Percentiles rank a stretch among this genome's conserved stretches.
Conservation (phyloP, 1,284 basidiomycete genomes). For the Ganoderma multipileum region DNA sequence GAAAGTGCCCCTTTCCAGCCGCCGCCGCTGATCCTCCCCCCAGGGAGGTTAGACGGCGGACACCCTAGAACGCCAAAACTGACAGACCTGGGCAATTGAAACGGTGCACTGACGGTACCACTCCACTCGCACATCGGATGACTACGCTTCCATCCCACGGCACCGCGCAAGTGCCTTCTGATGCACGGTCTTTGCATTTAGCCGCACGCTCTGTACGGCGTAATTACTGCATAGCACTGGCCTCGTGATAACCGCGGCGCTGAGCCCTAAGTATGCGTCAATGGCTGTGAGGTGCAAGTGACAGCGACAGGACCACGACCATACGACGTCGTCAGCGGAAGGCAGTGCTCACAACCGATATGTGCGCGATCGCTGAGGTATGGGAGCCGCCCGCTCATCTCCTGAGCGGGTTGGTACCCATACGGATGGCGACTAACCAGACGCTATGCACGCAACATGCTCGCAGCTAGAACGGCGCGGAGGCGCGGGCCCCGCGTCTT, state of each 20-base stretch:
- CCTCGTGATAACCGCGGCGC: not conserved
- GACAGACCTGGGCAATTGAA: not conserved
- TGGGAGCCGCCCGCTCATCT: not conserved
- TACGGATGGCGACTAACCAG: not conserved
- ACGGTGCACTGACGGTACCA: not conserved
- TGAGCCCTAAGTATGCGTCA: not conserved
- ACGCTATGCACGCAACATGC: not conserved
- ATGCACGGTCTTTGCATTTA: not conserved
- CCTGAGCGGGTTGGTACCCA: not conserved
- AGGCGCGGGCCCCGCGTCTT: constrained; percentile 6
- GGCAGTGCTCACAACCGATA: not conserved
- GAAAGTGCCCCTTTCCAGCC: constrained; percentile 3
- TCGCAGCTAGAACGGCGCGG: constrained; percentile 11
- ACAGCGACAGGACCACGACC: not conserved
- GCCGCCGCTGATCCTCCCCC: not conserved
- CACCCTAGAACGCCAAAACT: not conserved
- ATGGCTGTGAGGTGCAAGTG: not conserved
- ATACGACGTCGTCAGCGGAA: not conserved
- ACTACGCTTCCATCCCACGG: not conserved
- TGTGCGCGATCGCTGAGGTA: not conserved
- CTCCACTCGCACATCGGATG: constrained; percentile 4
- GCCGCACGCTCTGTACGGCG: not conserved
- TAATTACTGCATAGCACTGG: not conserved
- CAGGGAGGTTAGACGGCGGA: constrained; percentile 5
- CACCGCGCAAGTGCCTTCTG: not conserved